Evolutionary conservation across 2,329 filamentous ascomycete genomes (phyloP), one percentile per base, ranked within the genome.

Genomic region (Cladorrhinum sp.): DNA sequence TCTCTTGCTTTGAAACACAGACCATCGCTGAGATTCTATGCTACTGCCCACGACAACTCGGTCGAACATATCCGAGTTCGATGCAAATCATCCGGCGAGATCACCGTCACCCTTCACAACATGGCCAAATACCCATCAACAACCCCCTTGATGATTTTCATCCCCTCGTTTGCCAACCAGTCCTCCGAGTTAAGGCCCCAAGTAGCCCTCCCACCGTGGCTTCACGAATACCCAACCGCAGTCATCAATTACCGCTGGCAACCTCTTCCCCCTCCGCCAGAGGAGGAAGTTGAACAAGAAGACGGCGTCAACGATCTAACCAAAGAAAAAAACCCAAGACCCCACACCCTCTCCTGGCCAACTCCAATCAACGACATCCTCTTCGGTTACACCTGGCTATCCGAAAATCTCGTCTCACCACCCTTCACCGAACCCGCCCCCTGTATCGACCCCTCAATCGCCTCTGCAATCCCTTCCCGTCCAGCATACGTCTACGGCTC

Each of bases 231-330:
- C 36, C 78, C 83, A 1, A 77, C 82, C 0, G 83, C 79, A 5
- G 78, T 79, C 59, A 82, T 88, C 68, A 82, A 86, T 68, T 88
- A 87, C 70, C 78, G 85, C 16, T 88, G 86, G 85, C 70, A 66
- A 55, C 58, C 57, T 30, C 55, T 58, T 7, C 30, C 62, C 21
- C 23, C 42, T 42, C 56, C 55, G 26, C 51, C 52, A 16, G 20
- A 46, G 10, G 16, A 4, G 3, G 18, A 46, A 46, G 14, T 20
- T 3, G 18, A 46, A 3, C 16, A 42, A 7, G 49, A 59, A 10
- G 20, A 36, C 14, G 50, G 21, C 26, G 3, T 33, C n/a, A n/a
- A n/a, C n/a, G n/a, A n/a, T n/a, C n/a, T n/a, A n/a, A n/a, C n/a
- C n/a, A n/a, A n/a, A n/a, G n/a, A n/a, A n/a, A n/a, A n/a, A n/a